These are phyloP conservation scores for Aspergillus brunneoviolaceus DNA, from an alignment of 2,329 filamentous ascomycete genomes.

Conservation along the genomic window DNA sequence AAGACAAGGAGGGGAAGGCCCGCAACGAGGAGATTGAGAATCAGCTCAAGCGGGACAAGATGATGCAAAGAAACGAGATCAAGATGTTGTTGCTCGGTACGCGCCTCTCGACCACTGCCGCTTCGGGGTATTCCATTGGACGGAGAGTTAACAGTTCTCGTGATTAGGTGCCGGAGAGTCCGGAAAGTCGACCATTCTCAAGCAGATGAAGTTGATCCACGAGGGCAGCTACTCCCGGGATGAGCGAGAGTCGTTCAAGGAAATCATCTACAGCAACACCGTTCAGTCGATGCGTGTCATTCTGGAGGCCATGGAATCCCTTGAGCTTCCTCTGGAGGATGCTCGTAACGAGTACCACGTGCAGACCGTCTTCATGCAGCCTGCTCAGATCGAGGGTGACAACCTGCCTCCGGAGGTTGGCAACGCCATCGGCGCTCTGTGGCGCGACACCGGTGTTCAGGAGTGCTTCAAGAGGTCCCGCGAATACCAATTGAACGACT, in stretches of 20 bases:
- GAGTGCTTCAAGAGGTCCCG: constrained; percentile 93
- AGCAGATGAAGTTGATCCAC: constrained; percentile 99
- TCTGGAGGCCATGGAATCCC: constrained; percentile 66
- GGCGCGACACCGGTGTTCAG: constrained; percentile 90
- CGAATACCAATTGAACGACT: constrained; percentile 96
- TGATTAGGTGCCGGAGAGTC: constrained; percentile 89
- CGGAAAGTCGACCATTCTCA: constrained; percentile 89
- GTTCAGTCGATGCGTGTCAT: constrained; percentile 71
- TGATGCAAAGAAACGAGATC: constrained; percentile 99
- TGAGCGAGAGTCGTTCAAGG: constrained; percentile 68
- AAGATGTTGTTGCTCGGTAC: constrained; percentile 98
- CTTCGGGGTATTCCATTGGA: neutral
- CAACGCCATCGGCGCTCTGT: constrained; percentile 85
- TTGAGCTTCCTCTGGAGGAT: constrained; percentile 81
- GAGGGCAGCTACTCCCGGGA: constrained; percentile 98
- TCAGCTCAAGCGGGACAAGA: constrained; percentile 96
- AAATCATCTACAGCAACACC: constrained; percentile 71
- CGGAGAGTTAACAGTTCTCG: constrained; percentile 16
- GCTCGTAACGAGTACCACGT: constrained; percentile 95
- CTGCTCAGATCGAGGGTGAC: constrained; percentile 92
- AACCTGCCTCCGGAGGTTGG: constrained; percentile 92
- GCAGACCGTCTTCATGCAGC: constrained; percentile 98
- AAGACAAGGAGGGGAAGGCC: constrained; percentile 99
- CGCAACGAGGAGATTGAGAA: constrained; percentile 99
- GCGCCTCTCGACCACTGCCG: constrained; percentile 28